Conservation (phyloP, 2,329 filamentous ascomycete species). For the Albifimbria verrucaria region DNA sequence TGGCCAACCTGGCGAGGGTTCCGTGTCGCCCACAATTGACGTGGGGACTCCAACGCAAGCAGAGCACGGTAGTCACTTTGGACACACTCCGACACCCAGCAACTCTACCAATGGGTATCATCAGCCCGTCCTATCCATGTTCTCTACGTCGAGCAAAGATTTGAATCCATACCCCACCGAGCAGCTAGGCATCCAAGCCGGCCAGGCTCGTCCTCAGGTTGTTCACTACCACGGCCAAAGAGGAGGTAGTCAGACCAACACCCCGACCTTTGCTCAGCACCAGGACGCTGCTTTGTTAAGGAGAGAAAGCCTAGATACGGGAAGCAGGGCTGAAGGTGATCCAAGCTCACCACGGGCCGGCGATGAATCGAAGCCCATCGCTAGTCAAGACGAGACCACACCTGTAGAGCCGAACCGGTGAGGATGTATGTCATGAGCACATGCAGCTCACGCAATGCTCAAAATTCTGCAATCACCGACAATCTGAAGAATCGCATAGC, state of each 20-base stretch:
- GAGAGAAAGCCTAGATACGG: constrained; percentile 46
- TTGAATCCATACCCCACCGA: constrained; percentile 66
- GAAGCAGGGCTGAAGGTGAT: constrained; percentile 35
- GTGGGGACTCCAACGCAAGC: constrained; percentile 59
- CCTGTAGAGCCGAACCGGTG: constrained; percentile 22
- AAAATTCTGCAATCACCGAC: no score
- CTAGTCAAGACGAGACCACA: constrained; percentile 13
- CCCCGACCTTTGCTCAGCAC: constrained; percentile 53
- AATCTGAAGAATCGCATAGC: no score
- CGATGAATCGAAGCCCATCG: constrained; percentile 11
- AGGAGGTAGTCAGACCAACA: constrained; percentile 65
- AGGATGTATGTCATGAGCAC: no score
- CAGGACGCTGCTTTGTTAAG: constrained; percentile 45
- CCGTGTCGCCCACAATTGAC: constrained; percentile 48
- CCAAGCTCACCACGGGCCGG: constrained; percentile 33
- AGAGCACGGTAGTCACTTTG: constrained; percentile 46
- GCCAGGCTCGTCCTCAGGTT: constrained; percentile 62
- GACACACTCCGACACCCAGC: constrained; percentile 45
- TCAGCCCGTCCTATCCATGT: constrained; percentile 65
- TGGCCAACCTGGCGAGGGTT: constrained; percentile 54
- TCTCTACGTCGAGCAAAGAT: constrained; percentile 68
- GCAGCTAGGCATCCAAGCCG: constrained; percentile 58
- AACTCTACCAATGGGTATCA: constrained; percentile 60
- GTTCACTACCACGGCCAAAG: constrained; percentile 66
- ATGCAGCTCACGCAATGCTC: no score